Evolutionary conservation across 192 early-diverging fungal species (phyloP), one percentile per base, ranked within the genome.

Genomic region (Backusella luteola): DNA sequence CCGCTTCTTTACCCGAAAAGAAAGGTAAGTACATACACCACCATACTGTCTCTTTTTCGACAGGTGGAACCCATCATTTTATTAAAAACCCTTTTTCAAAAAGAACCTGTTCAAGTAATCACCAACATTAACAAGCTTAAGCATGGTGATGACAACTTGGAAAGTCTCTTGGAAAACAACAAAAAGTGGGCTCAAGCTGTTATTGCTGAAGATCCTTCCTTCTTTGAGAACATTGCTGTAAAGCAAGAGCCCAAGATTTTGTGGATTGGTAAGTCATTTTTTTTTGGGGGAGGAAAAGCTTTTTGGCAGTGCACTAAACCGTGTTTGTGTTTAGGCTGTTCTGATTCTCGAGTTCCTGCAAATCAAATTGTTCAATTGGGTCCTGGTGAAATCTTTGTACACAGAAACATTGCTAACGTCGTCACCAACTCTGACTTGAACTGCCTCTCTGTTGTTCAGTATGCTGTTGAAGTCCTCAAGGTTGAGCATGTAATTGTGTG

Each of bases 341-440:
- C 94, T 6, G 97, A 99, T 82, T 96, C 96, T 35, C 93, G 97
- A 71, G 94, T 97, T 29, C 93, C 95, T 44, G 92, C 94, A 52
- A 94, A 96, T 73, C 85, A 90, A 38, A 83, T 98, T 66, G 87
- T 90, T 12, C 85, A 87, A 78, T 73, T 85, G 35, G 84, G 85
- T 46, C 91, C 92, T 8, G 97, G 98, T 34, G 94, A 98, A 71
- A 86, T 98, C 39, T 99, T 99, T 84, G 94, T 97, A 19, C 96
- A 97, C 86, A 90, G 98, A 77, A 99, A 98, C 87, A 97, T 99
- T 73, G 98, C 96, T 76, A 98, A 98, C 85, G 90, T 94, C 44
- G 89, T 98, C 32, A 82, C 84, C 14, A 88, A 91, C 80, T 88
- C 91, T 26, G 98, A 99, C 83, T 78, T 96, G 74, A 96, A 90